Conservation (phyloP, 441 rosid species). For the Sinapis alba region DNA sequence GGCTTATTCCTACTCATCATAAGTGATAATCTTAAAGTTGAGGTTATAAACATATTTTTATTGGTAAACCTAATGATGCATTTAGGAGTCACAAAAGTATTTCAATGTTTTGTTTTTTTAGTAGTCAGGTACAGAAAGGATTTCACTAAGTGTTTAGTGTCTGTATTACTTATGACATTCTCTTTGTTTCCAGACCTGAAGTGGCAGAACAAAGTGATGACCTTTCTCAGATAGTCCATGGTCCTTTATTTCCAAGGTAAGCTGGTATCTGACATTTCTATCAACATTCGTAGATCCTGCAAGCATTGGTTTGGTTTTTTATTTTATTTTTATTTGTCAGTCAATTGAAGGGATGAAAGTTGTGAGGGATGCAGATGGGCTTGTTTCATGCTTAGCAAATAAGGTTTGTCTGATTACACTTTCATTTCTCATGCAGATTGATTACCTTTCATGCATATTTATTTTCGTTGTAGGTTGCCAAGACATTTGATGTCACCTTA, state of each 20-base stretch:
- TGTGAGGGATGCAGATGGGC: slow-evolving; percentile 96
- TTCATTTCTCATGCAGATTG: slow-evolving; percentile 17
- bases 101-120: slow-evolving; percentile 4
- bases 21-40: slow-evolving; percentile 16
- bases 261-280: slow-evolving; percentile 16
- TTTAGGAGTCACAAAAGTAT: slow-evolving; percentile 20
- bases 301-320: slow-evolving; percentile 25
- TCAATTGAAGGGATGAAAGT: slow-evolving; percentile 99
- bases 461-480: too few species aligned
- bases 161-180: slow-evolving; percentile 14
- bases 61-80: slow-evolving; percentile 9
- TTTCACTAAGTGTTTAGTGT: slow-evolving; percentile 12
- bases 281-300: not conserved
- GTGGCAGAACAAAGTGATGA: slow-evolving; percentile 97
- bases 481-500: slow-evolving; percentile 94
- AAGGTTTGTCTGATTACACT: slow-evolving; percentile 54
- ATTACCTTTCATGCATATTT: too few species aligned
- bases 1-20: slow-evolving; percentile 5
- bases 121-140: slow-evolving; percentile 11
- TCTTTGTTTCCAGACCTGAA: slow-evolving; percentile 68
- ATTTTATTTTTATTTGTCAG: slow-evolving; percentile 49
- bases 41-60: not conserved
- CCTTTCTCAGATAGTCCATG: slow-evolving; percentile 65
- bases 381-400: slow-evolving; percentile 97
- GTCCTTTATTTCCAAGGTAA: slow-evolving; percentile 65